Evolutionary conservation across 257 asterid genomes (phyloP), one percentile per base, ranked within the genome.

Genomic region (Nicotiana attenuata): DNA sequence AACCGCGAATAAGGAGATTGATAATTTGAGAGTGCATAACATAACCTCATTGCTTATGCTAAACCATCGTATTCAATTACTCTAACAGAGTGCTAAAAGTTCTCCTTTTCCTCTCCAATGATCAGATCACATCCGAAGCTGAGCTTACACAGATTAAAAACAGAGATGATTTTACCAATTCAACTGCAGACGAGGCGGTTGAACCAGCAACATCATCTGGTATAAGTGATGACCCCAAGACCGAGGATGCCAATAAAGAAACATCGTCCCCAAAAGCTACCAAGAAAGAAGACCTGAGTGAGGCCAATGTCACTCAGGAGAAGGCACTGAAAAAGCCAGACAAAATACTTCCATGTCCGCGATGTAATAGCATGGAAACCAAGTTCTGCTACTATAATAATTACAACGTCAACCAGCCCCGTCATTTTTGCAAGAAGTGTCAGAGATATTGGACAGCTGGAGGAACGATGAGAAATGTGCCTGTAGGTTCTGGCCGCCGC

Each of bases 371-470:
- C 88, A 87, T 82, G 93, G 97, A 91, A 60, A 94, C 98, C 0
- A 94, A 94, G 59, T 94, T 94, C 83, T 94, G 98, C 77, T 94
- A 94, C 88, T 94, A 78, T 94, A 94, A 94, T 88, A 94, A 94
- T 78, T 92, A 92, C 90, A 94, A 91, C 56, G 95, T 91, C 52
- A 91, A 87, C 78, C 98, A 94, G 79, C 98, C 98, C 4, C 90
- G 97, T 1, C 88, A 93, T 83, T 91, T 92, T 76, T 94, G 98
- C 90, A 90, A 88, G 81, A 90, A 89, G 26, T 94, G 98, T 55
- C 98, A 92, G 47, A 78, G 98, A 16, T 94, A 92, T 80, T 94
- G 98, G 98, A 94, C 98, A 0, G 90, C 94, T 17, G 98, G 98
- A 0, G 98, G 98, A 53, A 88, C 93, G 0, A 94, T 91, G 97